These are phyloP conservation scores for Hypoxylon sp. DNA, from an alignment of 2,329 filamentous ascomycete genomes.

Conservation along the genomic window DNA sequence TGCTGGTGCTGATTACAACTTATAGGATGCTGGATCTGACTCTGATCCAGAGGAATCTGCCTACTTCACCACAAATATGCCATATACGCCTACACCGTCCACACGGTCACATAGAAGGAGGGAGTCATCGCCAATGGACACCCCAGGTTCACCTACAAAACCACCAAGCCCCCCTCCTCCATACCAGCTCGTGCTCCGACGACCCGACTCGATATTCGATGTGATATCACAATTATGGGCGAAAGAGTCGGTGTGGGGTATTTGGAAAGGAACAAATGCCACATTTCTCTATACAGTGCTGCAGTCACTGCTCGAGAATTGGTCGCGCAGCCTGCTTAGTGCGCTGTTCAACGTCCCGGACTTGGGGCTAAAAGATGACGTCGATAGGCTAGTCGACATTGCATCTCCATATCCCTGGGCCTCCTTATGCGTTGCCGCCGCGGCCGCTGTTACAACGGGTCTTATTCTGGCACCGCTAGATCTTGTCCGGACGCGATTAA, in stretches of 20 bases:
- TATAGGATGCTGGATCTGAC: constrained; percentile 67
- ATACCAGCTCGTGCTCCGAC: constrained; percentile 78
- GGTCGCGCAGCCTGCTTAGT: constrained; percentile 90
- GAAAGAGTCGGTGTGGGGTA: constrained; percentile 89
- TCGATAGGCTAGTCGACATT: constrained; percentile 80
- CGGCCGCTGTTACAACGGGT: constrained; percentile 78
- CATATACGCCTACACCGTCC: constrained; percentile 68
- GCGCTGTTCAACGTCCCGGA: constrained; percentile 93
- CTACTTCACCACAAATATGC: constrained; percentile 82
- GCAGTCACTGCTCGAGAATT: constrained; percentile 89
- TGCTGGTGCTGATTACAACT: constrained; percentile 38
- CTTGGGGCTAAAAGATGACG: constrained; percentile 79
- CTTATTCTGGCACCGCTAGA: constrained; percentile 89
- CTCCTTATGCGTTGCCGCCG: constrained; percentile 80
- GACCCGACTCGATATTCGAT: constrained; percentile 85
- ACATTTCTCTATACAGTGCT: constrained; percentile 93
- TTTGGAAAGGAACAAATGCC: constrained; percentile 94
- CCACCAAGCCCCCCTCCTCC: constrained; percentile 56
- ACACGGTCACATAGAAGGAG: constrained; percentile 56
- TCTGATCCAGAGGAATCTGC: constrained; percentile 83
- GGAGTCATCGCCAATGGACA: constrained; percentile 52
- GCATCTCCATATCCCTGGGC: constrained; percentile 86
- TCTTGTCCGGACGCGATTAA: constrained; percentile 88
- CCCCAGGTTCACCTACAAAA: constrained; percentile 57
- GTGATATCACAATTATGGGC: constrained; percentile 90